These are phyloP conservation scores for Podaxis mareebaensis DNA, from an alignment of 768 basidiomycete genomes.

Conservation along the genomic window DNA sequence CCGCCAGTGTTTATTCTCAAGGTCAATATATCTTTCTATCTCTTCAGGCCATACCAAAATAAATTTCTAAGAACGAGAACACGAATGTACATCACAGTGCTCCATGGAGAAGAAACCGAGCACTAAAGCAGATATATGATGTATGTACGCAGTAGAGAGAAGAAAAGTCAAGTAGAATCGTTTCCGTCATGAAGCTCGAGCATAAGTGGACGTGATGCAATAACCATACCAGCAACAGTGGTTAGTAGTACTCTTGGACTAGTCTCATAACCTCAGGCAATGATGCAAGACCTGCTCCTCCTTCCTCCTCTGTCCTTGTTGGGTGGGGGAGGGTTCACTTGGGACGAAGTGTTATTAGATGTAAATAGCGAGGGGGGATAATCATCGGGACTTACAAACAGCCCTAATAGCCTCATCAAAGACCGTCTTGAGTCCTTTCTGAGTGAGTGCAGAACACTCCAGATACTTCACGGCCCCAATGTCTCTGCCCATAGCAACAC, in stretches of 20 bases:
- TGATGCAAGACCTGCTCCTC: slow-evolving; percentile 58
- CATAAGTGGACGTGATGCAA: slow-evolving; percentile 7
- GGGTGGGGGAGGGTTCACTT: slow-evolving; percentile 77
- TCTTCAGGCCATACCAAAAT: not conserved
- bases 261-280: slow-evolving; percentile 52
- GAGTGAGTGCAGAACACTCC: slow-evolving; percentile 94
- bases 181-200: slow-evolving; percentile 15
- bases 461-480: slow-evolving; percentile 96
- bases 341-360: slow-evolving; percentile 1
- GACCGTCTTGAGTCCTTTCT: slow-evolving; percentile 98
- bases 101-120: slow-evolving; percentile 4
- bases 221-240: slow-evolving; percentile 11
- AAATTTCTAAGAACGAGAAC: slow-evolving; percentile 9
- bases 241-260: slow-evolving; percentile 20
- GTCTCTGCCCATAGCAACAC: slow-evolving; percentile 88
- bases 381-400: slow-evolving; percentile 67
- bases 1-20: not conserved
- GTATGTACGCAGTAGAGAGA: slow-evolving; percentile 7
- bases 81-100: slow-evolving; percentile 14
- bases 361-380: slow-evolving; percentile 1
- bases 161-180: slow-evolving; percentile 6
- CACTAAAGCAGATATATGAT: slow-evolving; percentile 13
- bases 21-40: not conserved
- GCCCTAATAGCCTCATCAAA: slow-evolving; percentile 99
- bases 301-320: slow-evolving; percentile 51